These are phyloP conservation scores for Ogataea philodendri DNA, from an alignment of 805 yeast species.

Conservation along the genomic window DNA sequence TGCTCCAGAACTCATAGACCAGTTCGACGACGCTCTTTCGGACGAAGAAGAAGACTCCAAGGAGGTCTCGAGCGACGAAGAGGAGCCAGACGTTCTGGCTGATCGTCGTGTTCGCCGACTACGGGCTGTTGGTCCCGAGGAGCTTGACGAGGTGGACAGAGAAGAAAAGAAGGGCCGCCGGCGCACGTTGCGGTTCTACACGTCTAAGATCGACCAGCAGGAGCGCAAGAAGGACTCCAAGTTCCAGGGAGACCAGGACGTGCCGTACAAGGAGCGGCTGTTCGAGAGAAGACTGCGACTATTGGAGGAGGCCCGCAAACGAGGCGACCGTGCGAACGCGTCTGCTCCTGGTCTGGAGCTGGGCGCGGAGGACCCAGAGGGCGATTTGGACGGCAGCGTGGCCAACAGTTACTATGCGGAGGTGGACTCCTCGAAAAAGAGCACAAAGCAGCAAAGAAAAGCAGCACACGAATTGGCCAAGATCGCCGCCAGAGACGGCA, in stretches of 20 bases:
- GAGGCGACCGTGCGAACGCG: conserved; percentile 60
- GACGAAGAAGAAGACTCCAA: conserved; percentile 28
- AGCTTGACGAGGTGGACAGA: conserved; percentile 75
- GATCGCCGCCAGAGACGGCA: conserved; percentile 81
- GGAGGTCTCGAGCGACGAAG: conserved; percentile 33
- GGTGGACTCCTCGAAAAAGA: conserved; percentile 46
- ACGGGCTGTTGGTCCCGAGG: conserved; percentile 49
- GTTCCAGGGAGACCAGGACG: conserved; percentile 79
- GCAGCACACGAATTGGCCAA: conserved; percentile 69
- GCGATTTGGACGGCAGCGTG: conserved; percentile 40
- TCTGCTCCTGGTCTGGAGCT: conserved; percentile 50
- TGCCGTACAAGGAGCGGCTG: conserved; percentile 87
- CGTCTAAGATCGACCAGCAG: conserved; percentile 91
- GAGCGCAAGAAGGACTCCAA: conserved; percentile 58
- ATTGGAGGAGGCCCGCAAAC: conserved; percentile 80
- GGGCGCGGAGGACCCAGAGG: conserved; percentile 47
- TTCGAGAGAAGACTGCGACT: conserved; percentile 88
- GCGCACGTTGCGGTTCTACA: conserved; percentile 87
- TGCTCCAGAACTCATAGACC: conserved; percentile 29
- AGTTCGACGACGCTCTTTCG: conserved; percentile 13
- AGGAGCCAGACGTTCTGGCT: conserved; percentile 51
- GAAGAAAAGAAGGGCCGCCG: conserved; percentile 83
- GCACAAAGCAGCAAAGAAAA: conserved; percentile 53
- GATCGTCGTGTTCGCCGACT: conserved; percentile 50
- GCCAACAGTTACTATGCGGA: conserved; percentile 59